Evolutionary conservation across 1,284 basidiomycete species (phyloP).

Genomic region (Ustilago cynodontis): DNA sequence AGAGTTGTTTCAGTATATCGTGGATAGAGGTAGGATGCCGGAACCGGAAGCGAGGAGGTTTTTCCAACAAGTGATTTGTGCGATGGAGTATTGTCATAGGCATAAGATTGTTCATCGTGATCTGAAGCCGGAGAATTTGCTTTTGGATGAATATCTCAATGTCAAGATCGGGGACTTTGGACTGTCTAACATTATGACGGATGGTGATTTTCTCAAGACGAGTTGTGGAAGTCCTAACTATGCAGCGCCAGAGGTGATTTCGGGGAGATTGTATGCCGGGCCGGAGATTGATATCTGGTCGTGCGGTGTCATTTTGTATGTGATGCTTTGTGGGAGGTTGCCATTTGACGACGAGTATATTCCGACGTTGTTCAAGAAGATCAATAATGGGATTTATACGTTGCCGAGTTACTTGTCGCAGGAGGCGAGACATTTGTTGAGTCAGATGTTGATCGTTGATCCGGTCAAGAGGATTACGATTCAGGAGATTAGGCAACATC

Average conservation of each 20-base stretch:
- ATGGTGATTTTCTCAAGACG: slow-evolving; percentile 69
- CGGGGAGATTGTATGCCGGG: slow-evolving; percentile 67
- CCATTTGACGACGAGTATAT: slow-evolving; percentile 70
- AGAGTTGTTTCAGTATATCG: slow-evolving; percentile 69
- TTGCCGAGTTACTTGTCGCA: slow-evolving; percentile 66
- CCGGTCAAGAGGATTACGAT: slow-evolving; percentile 69
- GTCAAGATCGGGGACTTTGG: slow-evolving; percentile 70
- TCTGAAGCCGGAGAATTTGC: slow-evolving; percentile 68
- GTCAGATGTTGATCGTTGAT: slow-evolving; percentile 69
- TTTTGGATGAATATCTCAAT: slow-evolving; percentile 68
- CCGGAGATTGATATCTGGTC: slow-evolving; percentile 70
- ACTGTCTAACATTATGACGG: slow-evolving; percentile 69
- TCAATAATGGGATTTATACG: slow-evolving; percentile 68
- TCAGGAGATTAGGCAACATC: slow-evolving; percentile 64
- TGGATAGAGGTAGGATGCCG: slow-evolving; percentile 66
- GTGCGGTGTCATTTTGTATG: slow-evolving; percentile 69
- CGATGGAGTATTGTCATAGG: slow-evolving; percentile 68
- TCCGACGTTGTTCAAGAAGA: slow-evolving; percentile 70
- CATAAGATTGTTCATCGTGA: slow-evolving; percentile 69
- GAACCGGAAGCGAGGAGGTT: slow-evolving; percentile 67
- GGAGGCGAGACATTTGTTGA: slow-evolving; percentile 65
- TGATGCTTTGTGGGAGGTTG: slow-evolving; percentile 68
- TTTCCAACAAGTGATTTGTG: slow-evolving; percentile 69
- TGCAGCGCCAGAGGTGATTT: slow-evolving; percentile 69
- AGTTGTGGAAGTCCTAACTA: slow-evolving; percentile 70